Percentiles rank a stretch among this genome's conserved stretches.
phyloP scores from a whole-genome alignment of 805 yeast species.

The Starmerella powellii region DNA sequence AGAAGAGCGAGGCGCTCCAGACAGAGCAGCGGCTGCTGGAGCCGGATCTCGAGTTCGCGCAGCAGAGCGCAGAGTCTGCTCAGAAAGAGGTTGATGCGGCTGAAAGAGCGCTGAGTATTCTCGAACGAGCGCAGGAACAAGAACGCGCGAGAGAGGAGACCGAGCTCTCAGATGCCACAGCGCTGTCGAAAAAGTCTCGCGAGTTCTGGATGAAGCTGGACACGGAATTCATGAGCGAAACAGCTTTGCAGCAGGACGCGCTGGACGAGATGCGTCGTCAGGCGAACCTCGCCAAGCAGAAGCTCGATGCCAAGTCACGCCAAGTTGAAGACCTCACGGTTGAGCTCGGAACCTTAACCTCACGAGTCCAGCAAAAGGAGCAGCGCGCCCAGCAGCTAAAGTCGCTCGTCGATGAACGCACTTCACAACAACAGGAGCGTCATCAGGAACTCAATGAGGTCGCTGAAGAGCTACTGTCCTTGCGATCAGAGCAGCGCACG shows the following conservation, averaged over 20 bases:
- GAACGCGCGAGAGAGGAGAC: not conserved
- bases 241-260: slow-evolving; percentile 10
- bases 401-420: slow-evolving; percentile 13
- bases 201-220: slow-evolving; percentile 9
- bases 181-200: slow-evolving; percentile 1
- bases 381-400: slow-evolving; percentile 9
- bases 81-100: slow-evolving; percentile 5
- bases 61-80: slow-evolving; percentile 6
- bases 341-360: slow-evolving; percentile 2
- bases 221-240: slow-evolving; percentile 5
- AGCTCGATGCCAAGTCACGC: not conserved
- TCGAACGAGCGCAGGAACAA: slow-evolving; percentile 11
- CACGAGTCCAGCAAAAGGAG: slow-evolving; percentile 5
- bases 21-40: slow-evolving; percentile 15
- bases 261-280: not conserved
- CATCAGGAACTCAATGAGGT: slow-evolving; percentile 16
- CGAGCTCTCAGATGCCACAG: not conserved
- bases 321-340: slow-evolving; percentile 1
- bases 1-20: slow-evolving; percentile 8
- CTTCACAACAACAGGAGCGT: slow-evolving; percentile 7
- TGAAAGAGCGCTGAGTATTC: slow-evolving; percentile 2
- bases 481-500: slow-evolving; percentile 23
- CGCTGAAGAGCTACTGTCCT: slow-evolving; percentile 13
- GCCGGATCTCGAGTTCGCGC: slow-evolving; percentile 19
- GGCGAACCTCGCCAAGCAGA: not conserved